Conservation (phyloP, 108 stramenopile species). For the Skeletonema tropicum region DNA sequence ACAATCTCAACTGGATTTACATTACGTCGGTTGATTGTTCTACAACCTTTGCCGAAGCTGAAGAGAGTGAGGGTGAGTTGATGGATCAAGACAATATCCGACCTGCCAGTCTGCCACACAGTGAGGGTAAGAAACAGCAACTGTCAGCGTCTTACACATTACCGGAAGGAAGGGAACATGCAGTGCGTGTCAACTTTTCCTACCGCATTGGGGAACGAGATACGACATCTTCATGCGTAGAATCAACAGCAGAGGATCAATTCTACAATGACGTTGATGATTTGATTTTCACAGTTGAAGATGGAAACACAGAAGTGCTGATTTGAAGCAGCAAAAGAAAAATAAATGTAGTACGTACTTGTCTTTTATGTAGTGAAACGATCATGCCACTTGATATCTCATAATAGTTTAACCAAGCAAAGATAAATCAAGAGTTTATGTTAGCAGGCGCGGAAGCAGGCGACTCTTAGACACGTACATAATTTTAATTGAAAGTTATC, state of each 20-base stretch:
- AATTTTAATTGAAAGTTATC: slow-evolving; percentile 32
- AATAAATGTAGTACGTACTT: not conserved
- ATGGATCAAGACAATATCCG: too few species aligned
- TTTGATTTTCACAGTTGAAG: not conserved
- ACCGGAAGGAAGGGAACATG: not conserved
- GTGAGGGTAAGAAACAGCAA: not conserved
- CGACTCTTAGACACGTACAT: too few species aligned
- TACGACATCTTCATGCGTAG: not conserved
- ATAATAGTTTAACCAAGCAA: not conserved
- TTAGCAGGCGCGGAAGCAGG: too few species aligned
- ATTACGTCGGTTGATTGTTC: not conserved
- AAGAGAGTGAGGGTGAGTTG: too few species aligned
- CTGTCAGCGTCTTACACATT: not conserved
- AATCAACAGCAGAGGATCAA: not conserved
- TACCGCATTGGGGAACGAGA: not conserved
- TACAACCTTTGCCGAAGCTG: too few species aligned
- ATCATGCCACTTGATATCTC: too few species aligned
- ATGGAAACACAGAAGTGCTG: not conserved
- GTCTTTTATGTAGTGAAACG: not conserved
- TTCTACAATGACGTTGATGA: slow-evolving; percentile 1
- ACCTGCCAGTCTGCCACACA: not conserved
- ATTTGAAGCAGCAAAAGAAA: not conserved
- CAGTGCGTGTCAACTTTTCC: not conserved
- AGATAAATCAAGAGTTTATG: not conserved
- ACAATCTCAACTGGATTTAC: not conserved